Conservation (phyloP, 352 stramenopile genomes). For the Phytophthora foliorum region DNA sequence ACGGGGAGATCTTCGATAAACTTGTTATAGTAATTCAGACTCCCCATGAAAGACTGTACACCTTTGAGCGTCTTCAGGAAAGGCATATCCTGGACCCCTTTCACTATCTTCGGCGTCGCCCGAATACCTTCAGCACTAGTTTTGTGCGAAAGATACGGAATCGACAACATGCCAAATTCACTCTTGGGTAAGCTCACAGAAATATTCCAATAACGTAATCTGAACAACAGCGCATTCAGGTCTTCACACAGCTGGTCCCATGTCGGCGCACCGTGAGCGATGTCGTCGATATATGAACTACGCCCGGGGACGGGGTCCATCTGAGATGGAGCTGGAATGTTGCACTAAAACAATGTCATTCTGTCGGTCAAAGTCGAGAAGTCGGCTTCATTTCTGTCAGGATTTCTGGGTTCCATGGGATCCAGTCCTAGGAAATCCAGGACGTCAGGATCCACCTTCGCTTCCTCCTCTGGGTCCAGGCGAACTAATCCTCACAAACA, state of each 20-base stretch:
- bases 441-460: not conserved
- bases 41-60: slow-evolving; percentile 13
- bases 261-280: not conserved
- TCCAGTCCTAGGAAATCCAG: not conserved
- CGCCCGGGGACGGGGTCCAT: not conserved
- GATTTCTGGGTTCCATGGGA: too few species aligned
- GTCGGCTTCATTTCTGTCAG: too few species aligned
- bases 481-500: slow-evolving; percentile 7
- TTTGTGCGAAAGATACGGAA: too few species aligned
- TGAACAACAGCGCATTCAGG: not conserved
- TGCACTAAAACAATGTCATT: too few species aligned
- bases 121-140: not conserved
- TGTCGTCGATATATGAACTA: slow-evolving; percentile 11
- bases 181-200: slow-evolving; percentile 7
- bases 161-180: not conserved
- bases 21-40: slow-evolving; percentile 30
- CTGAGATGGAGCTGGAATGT: too few species aligned
- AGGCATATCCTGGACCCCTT: too few species aligned
- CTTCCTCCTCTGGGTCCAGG: not conserved
- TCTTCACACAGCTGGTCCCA: slow-evolving; percentile 7
- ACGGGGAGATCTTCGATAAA: too few species aligned
- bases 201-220: slow-evolving; percentile 11
- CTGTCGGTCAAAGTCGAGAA: too few species aligned
- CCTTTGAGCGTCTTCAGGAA: not conserved
- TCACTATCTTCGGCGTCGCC: too few species aligned